Evolutionary conservation across 768 basidiomycete species (phyloP).

Genomic region (Termitomyces sp.): DNA sequence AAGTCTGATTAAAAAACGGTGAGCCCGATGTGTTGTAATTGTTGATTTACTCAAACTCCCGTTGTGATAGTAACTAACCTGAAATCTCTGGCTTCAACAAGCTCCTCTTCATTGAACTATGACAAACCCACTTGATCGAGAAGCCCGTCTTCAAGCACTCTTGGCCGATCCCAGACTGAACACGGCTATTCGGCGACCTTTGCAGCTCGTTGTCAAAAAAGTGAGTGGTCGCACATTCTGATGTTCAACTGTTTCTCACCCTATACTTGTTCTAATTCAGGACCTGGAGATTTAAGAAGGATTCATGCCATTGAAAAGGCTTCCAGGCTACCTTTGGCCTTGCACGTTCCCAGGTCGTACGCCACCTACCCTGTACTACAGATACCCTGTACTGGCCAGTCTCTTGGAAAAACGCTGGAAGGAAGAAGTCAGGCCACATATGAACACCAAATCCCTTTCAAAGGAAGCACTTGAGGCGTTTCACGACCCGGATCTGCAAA

Average conservation of each 20-base stretch:
- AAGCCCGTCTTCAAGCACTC: too few relatives aligned
- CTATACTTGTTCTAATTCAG: not conserved
- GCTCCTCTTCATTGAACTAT: too few relatives aligned
- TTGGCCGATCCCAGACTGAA: not conserved
- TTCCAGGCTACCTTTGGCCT: not conserved
- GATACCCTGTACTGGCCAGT: not conserved
- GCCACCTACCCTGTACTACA: not conserved
- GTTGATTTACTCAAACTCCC: not conserved
- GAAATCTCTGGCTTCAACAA: too few relatives aligned
- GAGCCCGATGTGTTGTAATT: not conserved
- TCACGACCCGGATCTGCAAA: not conserved
- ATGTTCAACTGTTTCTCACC: not conserved
- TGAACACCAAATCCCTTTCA: not conserved
- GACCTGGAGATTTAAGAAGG: not conserved
- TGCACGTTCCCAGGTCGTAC: not conserved
- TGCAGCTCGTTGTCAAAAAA: not conserved
- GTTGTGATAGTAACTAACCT: not conserved
- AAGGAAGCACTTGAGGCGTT: not conserved
- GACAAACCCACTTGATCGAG: too few relatives aligned
- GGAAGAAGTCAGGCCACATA: not conserved
- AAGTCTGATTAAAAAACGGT: not conserved
- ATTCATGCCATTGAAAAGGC: too few relatives aligned
- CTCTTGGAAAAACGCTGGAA: not conserved
- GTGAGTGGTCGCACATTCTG: too few relatives aligned
- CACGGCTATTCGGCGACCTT: not conserved